A percentile compares a stretch with the other conserved stretches of the same genome.
Conservation (phyloP, 2,329 filamentous ascomycete genomes). For the Phymatotrichopsis omnivora region DNA sequence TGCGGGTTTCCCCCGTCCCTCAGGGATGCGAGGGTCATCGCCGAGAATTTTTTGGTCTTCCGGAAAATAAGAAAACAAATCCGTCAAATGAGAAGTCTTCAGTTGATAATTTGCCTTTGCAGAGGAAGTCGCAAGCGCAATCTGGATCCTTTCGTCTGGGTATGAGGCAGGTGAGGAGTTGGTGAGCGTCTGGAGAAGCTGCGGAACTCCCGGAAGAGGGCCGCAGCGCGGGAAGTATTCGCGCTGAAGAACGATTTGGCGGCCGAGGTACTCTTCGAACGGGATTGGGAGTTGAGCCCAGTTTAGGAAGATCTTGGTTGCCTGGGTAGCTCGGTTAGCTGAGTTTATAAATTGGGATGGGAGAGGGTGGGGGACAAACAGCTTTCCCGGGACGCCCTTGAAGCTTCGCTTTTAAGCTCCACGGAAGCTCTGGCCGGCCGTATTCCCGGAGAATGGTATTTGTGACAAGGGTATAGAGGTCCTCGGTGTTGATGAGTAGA, state of each 20-base stretch:
- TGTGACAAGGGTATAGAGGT: conserved; percentile 72
- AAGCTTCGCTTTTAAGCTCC: conserved; percentile 85
- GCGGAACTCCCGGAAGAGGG: conserved; percentile 66
- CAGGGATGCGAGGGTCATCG: conserved; percentile 67
- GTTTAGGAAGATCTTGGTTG: conserved; percentile 52
- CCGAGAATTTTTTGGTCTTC: conserved; percentile 65
- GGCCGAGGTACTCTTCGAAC: conserved; percentile 52
- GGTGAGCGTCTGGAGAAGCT: conserved; percentile 53
- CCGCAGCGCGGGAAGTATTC: conserved; percentile 63
- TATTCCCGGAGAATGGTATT: conserved; percentile 73
- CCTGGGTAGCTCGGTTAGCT: conserved; percentile 1
- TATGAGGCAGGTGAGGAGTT: conserved; percentile 40
- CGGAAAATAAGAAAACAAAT: conserved; percentile 57
- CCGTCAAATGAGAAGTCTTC: conserved; percentile 56
- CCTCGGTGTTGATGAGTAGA: conserved; percentile 86
- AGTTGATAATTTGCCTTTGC: conserved; percentile 61
- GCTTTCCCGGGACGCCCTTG: conserved; percentile 54
- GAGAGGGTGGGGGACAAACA: conserved; percentile 33
- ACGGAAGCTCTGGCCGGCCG: conserved; percentile 65
- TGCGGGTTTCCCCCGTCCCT: conserved; percentile 81
- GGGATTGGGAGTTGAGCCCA: conserved; percentile 82
- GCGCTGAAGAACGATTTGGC: conserved; percentile 54
- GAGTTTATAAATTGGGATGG: background rate
- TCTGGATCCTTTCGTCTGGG: conserved; percentile 44
- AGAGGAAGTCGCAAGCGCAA: conserved; percentile 79